phyloP scores from a whole-genome alignment of 1,284 basidiomycete genomes.

The Malassezia japonica region DNA sequence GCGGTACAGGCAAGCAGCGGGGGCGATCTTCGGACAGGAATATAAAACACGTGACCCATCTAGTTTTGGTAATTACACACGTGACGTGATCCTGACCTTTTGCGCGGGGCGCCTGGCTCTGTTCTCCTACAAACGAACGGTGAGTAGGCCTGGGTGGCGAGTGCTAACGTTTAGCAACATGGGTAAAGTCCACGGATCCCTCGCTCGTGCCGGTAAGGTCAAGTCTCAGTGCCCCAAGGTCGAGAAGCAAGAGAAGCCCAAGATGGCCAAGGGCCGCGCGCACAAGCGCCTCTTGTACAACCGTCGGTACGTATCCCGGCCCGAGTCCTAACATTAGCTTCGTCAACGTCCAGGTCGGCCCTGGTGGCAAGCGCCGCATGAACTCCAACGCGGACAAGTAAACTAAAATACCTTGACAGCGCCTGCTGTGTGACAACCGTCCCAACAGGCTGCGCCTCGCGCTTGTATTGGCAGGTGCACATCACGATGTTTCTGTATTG shows the following conservation, averaged over 20 bases:
- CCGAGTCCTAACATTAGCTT: slow-evolving; percentile 55
- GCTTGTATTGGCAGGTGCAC: background rate
- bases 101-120: background rate
- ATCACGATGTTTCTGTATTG: background rate
- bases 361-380: slow-evolving; percentile 91
- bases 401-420: slow-evolving; percentile 45
- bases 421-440: too few species aligned
- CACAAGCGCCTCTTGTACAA: slow-evolving; percentile 93
- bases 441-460: too few species aligned
- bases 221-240: slow-evolving; percentile 85
- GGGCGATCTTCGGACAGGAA: background rate
- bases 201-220: slow-evolving; percentile 99
- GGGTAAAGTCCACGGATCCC: slow-evolving; percentile 88
- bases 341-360: slow-evolving; percentile 84
- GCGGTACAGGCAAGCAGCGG: too few species aligned
- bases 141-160: slow-evolving; percentile 4
- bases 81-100: slow-evolving; percentile 5
- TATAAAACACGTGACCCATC: slow-evolving; percentile 6
- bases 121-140: slow-evolving; percentile 13
- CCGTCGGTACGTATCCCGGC: slow-evolving; percentile 60
- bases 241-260: slow-evolving; percentile 96
- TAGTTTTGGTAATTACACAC: slow-evolving; percentile 8
- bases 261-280: slow-evolving; percentile 85
- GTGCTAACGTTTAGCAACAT: slow-evolving; percentile 41
- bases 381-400: slow-evolving; percentile 48